Evolutionary conservation across 148 eudicot species (phyloP).

Genomic region (Rhododendron mucronatum): DNA sequence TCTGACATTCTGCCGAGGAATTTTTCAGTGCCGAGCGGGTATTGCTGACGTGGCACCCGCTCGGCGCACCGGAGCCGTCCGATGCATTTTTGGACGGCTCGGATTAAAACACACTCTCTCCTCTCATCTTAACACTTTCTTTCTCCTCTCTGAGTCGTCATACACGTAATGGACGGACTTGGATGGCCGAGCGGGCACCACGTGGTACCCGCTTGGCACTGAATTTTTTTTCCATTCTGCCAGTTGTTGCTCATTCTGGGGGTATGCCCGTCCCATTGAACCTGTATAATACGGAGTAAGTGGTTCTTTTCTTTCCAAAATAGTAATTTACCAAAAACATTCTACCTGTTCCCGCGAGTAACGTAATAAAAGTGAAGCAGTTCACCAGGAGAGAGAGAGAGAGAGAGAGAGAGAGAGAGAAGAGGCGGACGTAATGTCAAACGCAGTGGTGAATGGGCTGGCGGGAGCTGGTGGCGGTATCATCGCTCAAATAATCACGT

Average conservation of each 20-base stretch:
- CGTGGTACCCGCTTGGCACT: too few relatives aligned
- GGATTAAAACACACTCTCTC: too few relatives aligned
- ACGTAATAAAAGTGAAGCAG: neutral
- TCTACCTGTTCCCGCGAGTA: neutral
- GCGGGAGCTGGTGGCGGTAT: slow-evolving; percentile 98
- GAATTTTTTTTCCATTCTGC: too few relatives aligned
- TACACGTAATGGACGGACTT: too few relatives aligned
- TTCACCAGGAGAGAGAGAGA: neutral
- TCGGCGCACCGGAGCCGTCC: too few relatives aligned
- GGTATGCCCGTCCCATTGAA: neutral
- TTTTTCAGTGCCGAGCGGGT: too few relatives aligned
- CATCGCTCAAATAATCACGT: slow-evolving; percentile 79
- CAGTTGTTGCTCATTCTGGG: neutral
- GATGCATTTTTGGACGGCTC: too few relatives aligned
- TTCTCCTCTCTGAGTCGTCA: too few relatives aligned
- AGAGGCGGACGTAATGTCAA: slow-evolving; percentile 48
- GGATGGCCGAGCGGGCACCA: too few relatives aligned
- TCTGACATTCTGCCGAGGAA: too few relatives aligned
- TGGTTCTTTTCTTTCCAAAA: neutral
- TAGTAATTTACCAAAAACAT: neutral
- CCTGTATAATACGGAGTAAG: neutral
- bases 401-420: neutral
- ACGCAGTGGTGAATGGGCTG: slow-evolving; percentile 75
- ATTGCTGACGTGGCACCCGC: too few relatives aligned
- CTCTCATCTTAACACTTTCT: too few relatives aligned